These are phyloP conservation scores for Penicillium coprophilum DNA, from an alignment of 495 filamentous ascomycete species.

Conservation along the genomic window DNA sequence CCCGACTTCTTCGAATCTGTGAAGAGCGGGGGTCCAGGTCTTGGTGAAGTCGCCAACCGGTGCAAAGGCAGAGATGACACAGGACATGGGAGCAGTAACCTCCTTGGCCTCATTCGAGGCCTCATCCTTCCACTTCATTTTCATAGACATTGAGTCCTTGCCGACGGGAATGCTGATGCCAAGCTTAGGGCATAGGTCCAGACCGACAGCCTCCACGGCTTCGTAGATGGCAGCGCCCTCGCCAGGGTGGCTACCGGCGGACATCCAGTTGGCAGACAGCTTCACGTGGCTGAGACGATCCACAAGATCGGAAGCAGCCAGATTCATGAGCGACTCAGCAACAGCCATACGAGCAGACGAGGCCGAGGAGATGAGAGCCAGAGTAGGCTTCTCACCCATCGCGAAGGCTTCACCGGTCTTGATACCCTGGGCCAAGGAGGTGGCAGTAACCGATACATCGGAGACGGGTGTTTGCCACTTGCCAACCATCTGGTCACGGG, in stretches of 20 bases:
- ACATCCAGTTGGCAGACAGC: conserved; percentile 98
- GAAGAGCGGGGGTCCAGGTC: conserved; percentile 92
- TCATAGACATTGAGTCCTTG: conserved; percentile 99
- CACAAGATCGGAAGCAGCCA: conserved; percentile 81
- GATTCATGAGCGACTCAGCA: conserved; percentile 88
- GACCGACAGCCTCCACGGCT: conserved; percentile 87
- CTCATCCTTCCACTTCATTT: conserved; percentile 87
- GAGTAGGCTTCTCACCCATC: conserved; percentile 89
- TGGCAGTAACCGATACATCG: conserved; percentile 88
- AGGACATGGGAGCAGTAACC: conserved; percentile 86
- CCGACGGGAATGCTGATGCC: conserved; percentile 93
- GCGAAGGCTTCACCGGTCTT: conserved; percentile 93
- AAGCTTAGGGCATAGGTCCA: conserved; percentile 80
- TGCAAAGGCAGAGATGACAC: conserved; percentile 88
- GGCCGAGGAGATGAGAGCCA: conserved; percentile 86
- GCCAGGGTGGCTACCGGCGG: conserved; percentile 86
- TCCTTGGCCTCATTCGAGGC: conserved; percentile 68
- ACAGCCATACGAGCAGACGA: conserved; percentile 98
- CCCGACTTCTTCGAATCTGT: conserved; percentile 79
- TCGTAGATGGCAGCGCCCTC: conserved; percentile 94
- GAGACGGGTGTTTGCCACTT: conserved; percentile 95
- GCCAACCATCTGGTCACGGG: conserved; percentile 93
- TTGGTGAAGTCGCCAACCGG: conserved; percentile 73
- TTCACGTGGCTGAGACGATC: conserved; percentile 75
- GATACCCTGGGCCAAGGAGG: conserved; percentile 68